These are phyloP conservation scores for Colletotrichum gloeosporioides DNA, from an alignment of 2,329 filamentous ascomycete species.

Conservation along the genomic window DNA sequence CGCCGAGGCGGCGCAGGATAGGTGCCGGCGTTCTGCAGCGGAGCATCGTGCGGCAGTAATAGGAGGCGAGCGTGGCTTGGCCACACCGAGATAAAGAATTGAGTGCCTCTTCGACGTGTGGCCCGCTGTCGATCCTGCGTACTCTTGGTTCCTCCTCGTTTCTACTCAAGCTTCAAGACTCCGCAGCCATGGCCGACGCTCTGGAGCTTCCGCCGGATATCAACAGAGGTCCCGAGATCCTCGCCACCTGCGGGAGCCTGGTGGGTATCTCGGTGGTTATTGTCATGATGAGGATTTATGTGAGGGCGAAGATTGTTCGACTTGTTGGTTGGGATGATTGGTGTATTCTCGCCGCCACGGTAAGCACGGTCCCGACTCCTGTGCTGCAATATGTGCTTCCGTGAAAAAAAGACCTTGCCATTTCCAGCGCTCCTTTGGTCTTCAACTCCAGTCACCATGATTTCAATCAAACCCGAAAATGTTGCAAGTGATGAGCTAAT, in stretches of 20 bases:
- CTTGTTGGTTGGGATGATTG: constrained; percentile 32
- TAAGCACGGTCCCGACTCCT: background rate
- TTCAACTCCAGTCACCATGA: background rate
- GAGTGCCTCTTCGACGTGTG: background rate
- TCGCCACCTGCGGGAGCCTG: constrained; percentile 30
- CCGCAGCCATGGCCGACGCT: background rate
- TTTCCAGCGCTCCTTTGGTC: accelerated
- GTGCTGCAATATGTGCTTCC: background rate
- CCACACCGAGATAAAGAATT: background rate
- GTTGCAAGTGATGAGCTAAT: background rate
- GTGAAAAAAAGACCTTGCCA: background rate
- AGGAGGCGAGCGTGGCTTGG: background rate
- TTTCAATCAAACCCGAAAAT: accelerated
- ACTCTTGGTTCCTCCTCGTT: background rate
- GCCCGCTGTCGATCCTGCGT: background rate
- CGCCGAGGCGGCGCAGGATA: background rate
- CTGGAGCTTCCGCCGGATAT: constrained; percentile 26
- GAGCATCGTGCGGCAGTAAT: background rate
- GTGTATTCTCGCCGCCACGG: constrained; percentile 30
- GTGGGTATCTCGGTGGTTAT: constrained; percentile 27
- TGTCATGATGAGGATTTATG: constrained; percentile 29
- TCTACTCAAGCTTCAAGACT: background rate
- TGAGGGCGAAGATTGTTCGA: constrained; percentile 28
- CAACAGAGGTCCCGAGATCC: constrained; percentile 34
- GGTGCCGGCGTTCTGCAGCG: background rate